Evolutionary conservation across 2,329 filamentous ascomycete species (phyloP).

Genomic region (Curvularia spicifera): DNA sequence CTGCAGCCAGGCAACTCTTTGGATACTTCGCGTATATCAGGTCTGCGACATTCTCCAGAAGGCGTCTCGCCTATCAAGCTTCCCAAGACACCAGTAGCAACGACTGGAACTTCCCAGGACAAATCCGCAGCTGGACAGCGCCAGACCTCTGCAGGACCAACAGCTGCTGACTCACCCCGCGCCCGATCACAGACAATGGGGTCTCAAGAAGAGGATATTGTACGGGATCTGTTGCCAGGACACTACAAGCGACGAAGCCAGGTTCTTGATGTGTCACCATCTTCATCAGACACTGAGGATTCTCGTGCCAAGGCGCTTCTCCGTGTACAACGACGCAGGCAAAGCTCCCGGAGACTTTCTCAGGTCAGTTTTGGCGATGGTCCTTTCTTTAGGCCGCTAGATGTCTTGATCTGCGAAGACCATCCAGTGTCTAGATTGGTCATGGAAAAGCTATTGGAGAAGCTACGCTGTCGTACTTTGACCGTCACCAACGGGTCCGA

Average conservation of each 20-base stretch:
- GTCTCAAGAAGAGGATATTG: slow-evolving; percentile 86
- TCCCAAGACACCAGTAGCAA: slow-evolving; percentile 52
- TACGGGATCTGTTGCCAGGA: slow-evolving; percentile 66
- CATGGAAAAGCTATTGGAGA: slow-evolving; percentile 98
- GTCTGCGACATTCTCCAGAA: slow-evolving; percentile 58
- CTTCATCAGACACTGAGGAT: slow-evolving; percentile 96
- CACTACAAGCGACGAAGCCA: slow-evolving; percentile 93
- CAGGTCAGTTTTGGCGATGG: slow-evolving; percentile 86
- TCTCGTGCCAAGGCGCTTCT: slow-evolving; percentile 88
- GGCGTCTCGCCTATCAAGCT: slow-evolving; percentile 62
- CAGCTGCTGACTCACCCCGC: slow-evolving; percentile 60
- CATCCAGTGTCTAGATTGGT: slow-evolving; percentile 96
- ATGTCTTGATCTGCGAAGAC: slow-evolving; percentile 96
- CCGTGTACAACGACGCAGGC: slow-evolving; percentile 89
- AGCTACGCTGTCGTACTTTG: slow-evolving; percentile 91
- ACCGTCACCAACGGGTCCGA: slow-evolving; percentile 89
- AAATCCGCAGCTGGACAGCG: slow-evolving; percentile 46
- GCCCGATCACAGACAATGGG: slow-evolving; percentile 91
- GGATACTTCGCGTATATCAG: slow-evolving; percentile 69
- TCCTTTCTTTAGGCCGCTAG: slow-evolving; percentile 86
- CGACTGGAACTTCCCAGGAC: slow-evolving; percentile 55
- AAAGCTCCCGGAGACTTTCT: slow-evolving; percentile 92
- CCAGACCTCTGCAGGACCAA: slow-evolving; percentile 34
- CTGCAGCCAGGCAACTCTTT: slow-evolving; percentile 74
- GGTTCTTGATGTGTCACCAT: slow-evolving; percentile 94